Base-by-base conservation (phyloP, 345 rosid genomes). In the Melastoma malabathricum region DNA sequence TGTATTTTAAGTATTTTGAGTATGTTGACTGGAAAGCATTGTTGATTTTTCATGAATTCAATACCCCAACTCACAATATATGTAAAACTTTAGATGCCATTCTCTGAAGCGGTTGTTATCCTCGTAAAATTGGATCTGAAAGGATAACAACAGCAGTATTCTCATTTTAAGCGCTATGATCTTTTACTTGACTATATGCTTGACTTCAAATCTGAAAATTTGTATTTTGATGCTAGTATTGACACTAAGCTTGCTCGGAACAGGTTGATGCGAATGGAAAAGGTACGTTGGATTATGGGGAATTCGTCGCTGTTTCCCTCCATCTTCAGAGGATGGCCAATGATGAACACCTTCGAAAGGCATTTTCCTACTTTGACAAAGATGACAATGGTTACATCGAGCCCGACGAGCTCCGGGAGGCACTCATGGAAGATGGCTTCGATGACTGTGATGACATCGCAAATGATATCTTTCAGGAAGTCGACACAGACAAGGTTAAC, bases 401-500 rank as follows among this genome's bases (percentile, higher is more conserved):
- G 34, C 97, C 96, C 18, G 69, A 83, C 29, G 99, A 93, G 83
- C 99, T 93, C 51, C 77, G 81, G 12, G 82, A 85, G 60, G 75
- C 97, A 43, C 67, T 93, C 64, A 83, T 79, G 92, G 99, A 93
- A 69, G 94, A 93, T 62, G 99, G 95, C 64, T 79, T 80, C 50
- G 99, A 85, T 50, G 95, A 93, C 56, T 79, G 94, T 66, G 79
- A 75, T 46, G 74, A 84, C 74, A 87, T 88, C 54, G 97, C 97
- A 56, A 81, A 88, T 64, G 95, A 93, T 70, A 93, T 93, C 72
- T 88, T 93, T 76, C 99, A 83, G 59, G 99, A 93, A 85, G 99
- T 93, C 55, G 99, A 93, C 71, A 88, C 84, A 10, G 94, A 93
- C 74, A 93, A 93, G 97, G 99, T 85, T 43, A n/a, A n/a, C 65